Percentiles rank a stretch among this genome's conserved stretches.
Evolutionary conservation across 768 basidiomycete genomes (phyloP).

Genomic region (Termitomyces sp.): DNA sequence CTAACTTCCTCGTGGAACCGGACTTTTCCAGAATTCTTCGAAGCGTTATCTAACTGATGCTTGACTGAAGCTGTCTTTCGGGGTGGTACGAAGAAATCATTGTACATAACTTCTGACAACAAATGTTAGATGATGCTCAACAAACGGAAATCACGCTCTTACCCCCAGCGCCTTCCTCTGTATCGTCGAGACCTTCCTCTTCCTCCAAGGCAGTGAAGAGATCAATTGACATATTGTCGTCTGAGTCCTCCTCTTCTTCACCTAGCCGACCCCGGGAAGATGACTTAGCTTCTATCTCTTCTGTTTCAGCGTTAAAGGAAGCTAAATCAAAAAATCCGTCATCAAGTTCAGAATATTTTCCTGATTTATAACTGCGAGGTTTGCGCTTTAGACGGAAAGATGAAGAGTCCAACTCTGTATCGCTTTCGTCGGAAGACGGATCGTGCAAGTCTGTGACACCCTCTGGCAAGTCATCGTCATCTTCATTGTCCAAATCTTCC

Average conservation of each 20-base stretch:
- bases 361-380: conserved; percentile 14
- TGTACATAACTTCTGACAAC: conserved; percentile 59
- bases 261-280: conserved; percentile 60
- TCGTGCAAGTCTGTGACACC: conserved; percentile 31
- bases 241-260: conserved; percentile 40
- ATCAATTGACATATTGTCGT: conserved; percentile 56
- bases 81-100: conserved; percentile 80
- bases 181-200: conserved; percentile 41
- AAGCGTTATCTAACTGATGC: conserved; percentile 15
- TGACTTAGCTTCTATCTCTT: conserved; percentile 65
- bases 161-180: conserved; percentile 40
- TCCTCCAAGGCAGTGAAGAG: conserved; percentile 62
- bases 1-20: conserved; percentile 80
- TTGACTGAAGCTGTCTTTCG: conserved; percentile 14
- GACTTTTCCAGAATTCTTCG: conserved; percentile 42
- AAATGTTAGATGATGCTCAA: background rate
- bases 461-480: conserved; percentile 17
- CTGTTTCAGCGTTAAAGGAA: conserved; percentile 84
- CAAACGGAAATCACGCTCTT: conserved; percentile 17
- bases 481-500: conserved; percentile 13
- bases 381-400: conserved; percentile 19
- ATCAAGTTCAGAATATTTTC: conserved; percentile 50
- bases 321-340: conserved; percentile 90
- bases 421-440: conserved; percentile 32
- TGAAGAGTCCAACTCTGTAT: conserved; percentile 25